Conservation (phyloP, 306 rosid species). For the Gynostemma pentaphyllum region DNA sequence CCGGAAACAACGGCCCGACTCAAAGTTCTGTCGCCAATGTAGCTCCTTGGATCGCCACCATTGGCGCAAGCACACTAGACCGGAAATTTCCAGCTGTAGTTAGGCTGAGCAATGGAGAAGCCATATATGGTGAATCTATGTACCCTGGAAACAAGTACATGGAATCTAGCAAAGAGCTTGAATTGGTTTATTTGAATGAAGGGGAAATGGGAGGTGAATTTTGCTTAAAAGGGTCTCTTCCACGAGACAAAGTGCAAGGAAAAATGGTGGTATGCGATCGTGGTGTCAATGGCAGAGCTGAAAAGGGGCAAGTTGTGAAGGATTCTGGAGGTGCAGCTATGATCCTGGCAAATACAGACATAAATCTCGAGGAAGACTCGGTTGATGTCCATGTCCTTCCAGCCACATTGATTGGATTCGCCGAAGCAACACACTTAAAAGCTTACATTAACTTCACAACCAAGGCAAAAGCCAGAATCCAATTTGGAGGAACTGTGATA, state of each 20-base stretch:
- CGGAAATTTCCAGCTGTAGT: slow-evolving; percentile 64
- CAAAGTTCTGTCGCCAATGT: slow-evolving; percentile 80
- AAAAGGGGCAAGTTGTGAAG: slow-evolving; percentile 78
- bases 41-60: slow-evolving; percentile 89
- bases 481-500: slow-evolving; percentile 66
- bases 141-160: slow-evolving; percentile 30
- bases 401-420: slow-evolving; percentile 75
- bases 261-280: slow-evolving; percentile 85
- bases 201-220: slow-evolving; percentile 42
- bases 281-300: slow-evolving; percentile 79
- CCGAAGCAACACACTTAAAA: slow-evolving; percentile 53
- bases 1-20: slow-evolving; percentile 76
- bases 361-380: slow-evolving; percentile 76
- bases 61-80: slow-evolving; percentile 80
- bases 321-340: slow-evolving; percentile 87
- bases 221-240: slow-evolving; percentile 73
- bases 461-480: slow-evolving; percentile 47
- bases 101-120: slow-evolving; percentile 50
- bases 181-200: slow-evolving; percentile 39
- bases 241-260: slow-evolving; percentile 54
- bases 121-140: slow-evolving; percentile 68
- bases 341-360: slow-evolving; percentile 69
- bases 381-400: slow-evolving; percentile 93
- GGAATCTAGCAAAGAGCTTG: slow-evolving; percentile 30
- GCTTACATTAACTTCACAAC: slow-evolving; percentile 55